These are phyloP conservation scores for Puya raimondii DNA, from an alignment of 176 grass and related monocot species.

Conservation along the genomic window DNA sequence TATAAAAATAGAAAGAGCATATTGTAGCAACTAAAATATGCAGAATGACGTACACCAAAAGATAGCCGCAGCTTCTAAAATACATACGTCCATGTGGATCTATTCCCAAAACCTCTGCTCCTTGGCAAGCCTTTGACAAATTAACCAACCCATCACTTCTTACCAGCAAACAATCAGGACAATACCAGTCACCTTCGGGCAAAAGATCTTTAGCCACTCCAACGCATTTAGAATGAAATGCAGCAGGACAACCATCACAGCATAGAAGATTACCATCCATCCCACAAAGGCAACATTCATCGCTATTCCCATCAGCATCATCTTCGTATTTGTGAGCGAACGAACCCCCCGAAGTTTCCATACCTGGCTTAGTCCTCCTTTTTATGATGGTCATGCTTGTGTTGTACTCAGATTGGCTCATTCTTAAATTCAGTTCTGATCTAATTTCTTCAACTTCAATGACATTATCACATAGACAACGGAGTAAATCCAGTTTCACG, in stretches of 20 bases:
- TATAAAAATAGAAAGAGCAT: slow-evolving; percentile 10
- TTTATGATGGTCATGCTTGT: slow-evolving; percentile 32
- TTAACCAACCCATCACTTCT: slow-evolving; percentile 44
- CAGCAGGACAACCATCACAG: slow-evolving; percentile 93
- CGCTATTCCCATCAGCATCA: slow-evolving; percentile 65
- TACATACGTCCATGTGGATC: slow-evolving; percentile 78
- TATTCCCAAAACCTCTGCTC: slow-evolving; percentile 66
- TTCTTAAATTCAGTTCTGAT: slow-evolving; percentile 58
- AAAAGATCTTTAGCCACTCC: slow-evolving; percentile 80
- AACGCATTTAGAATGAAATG: slow-evolving; percentile 94
- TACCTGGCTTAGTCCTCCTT: slow-evolving; percentile 36
- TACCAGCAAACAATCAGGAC: slow-evolving; percentile 68
- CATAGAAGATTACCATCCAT: slow-evolving; percentile 96
- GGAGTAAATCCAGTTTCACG: slow-evolving; percentile 81
- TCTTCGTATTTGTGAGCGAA: slow-evolving; percentile 30
- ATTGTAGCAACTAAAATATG: slow-evolving; percentile 14
- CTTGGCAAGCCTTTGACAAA: slow-evolving; percentile 43
- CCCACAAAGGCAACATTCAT: slow-evolving; percentile 79
- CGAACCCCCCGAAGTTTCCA: slow-evolving; percentile 6
- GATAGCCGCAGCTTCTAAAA: slow-evolving; percentile 62
- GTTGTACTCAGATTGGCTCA: slow-evolving; percentile 44
- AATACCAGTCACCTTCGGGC: slow-evolving; percentile 90
- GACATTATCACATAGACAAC: slow-evolving; percentile 73
- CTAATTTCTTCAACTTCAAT: slow-evolving; percentile 57
- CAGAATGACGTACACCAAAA: slow-evolving; percentile 74